Base-by-base conservation (phyloP, 768 basidiomycete genomes). In the Leccinum truebloodii region DNA sequence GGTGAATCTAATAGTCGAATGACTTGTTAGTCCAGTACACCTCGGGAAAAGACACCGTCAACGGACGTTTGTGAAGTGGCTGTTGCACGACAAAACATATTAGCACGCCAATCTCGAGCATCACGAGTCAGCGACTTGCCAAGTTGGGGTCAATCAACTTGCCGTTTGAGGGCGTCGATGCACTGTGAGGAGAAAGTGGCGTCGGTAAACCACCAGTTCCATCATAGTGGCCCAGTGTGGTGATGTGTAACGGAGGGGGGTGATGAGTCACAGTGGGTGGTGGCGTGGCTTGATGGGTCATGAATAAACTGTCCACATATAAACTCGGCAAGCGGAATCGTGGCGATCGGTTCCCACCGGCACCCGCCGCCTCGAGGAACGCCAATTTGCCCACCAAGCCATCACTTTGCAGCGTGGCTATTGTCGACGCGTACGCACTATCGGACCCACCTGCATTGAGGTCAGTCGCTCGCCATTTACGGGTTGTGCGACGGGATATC, bases 1-100 rank as follows among this genome's bases (percentile, higher is more conserved):
- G 91, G 91, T 60, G 81, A 84, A 75, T 92, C 91, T 92, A 30
- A 30, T 30, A 72, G 52, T 57, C 50, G 60, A 52, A 39, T 48
- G 55, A 53, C 35, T 24, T 6, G 64, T 65, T 48, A 64, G 54
- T 41, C 58, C 7, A 3, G 55, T 28, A 54, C 16, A 46, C 20
- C 14, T 37, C 26, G 22, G 30, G 35, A 58, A 63, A 35, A 60
- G 61, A 53, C 18, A 44, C 48, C 52, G 35, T 69, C 41, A 10
- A 78, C 87, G 61, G 71, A 89, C 89, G 89, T 78, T 90, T 89
- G 69, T 91, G 89, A 58, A 91, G 77, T 35, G 89, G 89, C 89
- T 92, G 66, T 56, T 35, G 44, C 62, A 28, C 13, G 22, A 9
- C 28, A 46, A 54, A 39, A 44, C 37, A 28, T 20, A 49, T 69